phyloP scores from a whole-genome alignment of 2,329 filamentous ascomycete species.

The Pseudocercospora vitis region DNA sequence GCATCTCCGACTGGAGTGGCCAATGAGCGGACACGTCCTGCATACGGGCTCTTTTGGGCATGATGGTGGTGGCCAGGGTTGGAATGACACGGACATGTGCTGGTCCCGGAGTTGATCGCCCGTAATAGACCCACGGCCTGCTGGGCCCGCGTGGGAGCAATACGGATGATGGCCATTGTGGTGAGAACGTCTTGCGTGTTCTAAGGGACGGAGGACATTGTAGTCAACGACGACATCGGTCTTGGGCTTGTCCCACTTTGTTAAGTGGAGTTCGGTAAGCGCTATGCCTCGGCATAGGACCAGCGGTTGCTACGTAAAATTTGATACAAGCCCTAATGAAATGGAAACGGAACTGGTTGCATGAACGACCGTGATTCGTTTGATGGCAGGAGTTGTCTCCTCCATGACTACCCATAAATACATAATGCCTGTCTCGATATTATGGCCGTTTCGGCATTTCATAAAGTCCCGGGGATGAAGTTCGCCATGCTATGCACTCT shows the following conservation, averaged over 20 bases:
- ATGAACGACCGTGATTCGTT: conserved; percentile 1
- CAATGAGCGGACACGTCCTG: conserved; percentile 53
- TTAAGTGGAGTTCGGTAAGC: neutral
- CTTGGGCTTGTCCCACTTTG: neutral
- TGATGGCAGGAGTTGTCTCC: conserved; percentile 1
- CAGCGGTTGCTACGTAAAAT: neutral
- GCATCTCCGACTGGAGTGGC: conserved; percentile 72
- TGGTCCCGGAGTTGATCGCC: conserved; percentile 86
- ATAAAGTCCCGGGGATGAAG: neutral
- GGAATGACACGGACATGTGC: conserved; percentile 83
- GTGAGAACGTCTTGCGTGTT: neutral
- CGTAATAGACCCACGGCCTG: conserved; percentile 73
- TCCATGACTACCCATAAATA: neutral
- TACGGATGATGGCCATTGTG: conserved; percentile 40
- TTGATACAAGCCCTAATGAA: neutral
- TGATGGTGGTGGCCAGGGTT: conserved; percentile 68
- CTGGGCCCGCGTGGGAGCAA: conserved; percentile 51
- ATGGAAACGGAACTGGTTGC: neutral
- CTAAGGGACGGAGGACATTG: neutral
- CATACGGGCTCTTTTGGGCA: conserved; percentile 57
- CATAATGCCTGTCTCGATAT: conserved; percentile 8
- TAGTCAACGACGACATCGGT: conserved; percentile 8
- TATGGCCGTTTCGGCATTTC: conserved; percentile 5
- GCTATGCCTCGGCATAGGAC: neutral
- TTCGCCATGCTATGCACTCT: conserved; percentile 10